Conservation (phyloP, 805 yeast genomes). For the Jamesozyma spencerorum region DNA sequence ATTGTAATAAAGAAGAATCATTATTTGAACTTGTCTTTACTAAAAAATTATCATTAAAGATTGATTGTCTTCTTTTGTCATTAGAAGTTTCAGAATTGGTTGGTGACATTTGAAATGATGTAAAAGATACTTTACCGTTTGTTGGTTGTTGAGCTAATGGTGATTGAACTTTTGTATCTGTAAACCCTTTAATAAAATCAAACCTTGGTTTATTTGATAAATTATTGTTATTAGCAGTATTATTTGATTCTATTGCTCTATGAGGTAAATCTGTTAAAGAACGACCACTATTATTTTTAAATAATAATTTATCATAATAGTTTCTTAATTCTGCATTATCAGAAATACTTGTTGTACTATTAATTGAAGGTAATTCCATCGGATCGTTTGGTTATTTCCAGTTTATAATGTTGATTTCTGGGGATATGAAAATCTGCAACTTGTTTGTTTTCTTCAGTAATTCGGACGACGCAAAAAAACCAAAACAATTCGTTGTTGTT, state of each 20-base stretch:
- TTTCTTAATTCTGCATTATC: constrained; percentile 28
- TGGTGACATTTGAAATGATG: not conserved
- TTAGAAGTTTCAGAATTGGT: no score
- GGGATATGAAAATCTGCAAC: no score
- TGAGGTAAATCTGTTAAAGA: constrained; percentile 27
- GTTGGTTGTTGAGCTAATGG: constrained; percentile 1
- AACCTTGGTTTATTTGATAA: constrained; percentile 3
- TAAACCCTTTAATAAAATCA: constrained; percentile 25
- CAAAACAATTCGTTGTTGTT: no score
- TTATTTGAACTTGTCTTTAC: not conserved
- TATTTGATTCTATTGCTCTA: constrained; percentile 4
- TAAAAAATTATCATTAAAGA: constrained; percentile 5
- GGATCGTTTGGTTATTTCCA: not conserved
- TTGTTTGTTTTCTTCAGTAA: no score
- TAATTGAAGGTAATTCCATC: constrained; percentile 26
- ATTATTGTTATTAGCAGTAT: not conserved
- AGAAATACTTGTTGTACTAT: constrained; percentile 28
- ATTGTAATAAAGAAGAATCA: not conserved
- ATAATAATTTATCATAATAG: constrained; percentile 28
- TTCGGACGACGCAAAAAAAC: no score
- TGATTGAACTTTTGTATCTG: constrained; percentile 1
- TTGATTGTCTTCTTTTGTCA: constrained; percentile 10
- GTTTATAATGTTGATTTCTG: no score
- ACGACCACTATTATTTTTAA: constrained; percentile 27
- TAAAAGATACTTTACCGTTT: not conserved